Evolutionary conservation across 1,284 basidiomycete species (phyloP).

Genomic region (Rhodotorula sp.): DNA sequence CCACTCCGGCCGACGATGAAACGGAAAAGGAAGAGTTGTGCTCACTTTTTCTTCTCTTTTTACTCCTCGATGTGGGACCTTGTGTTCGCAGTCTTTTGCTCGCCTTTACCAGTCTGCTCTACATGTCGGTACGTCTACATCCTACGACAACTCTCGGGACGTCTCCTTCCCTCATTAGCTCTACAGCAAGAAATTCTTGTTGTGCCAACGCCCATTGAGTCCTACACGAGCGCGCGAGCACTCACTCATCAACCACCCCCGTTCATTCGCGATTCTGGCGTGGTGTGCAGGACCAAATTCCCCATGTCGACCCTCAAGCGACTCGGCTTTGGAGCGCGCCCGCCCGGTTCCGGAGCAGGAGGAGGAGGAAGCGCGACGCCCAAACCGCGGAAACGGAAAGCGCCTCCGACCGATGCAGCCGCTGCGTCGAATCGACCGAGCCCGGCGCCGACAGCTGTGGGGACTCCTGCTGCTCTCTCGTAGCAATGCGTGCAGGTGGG

Average conservation of each 20-base stretch:
- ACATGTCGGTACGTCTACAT: conserved; percentile 67
- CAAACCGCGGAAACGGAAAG: conserved; percentile 39
- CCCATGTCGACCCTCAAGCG: conserved; percentile 81
- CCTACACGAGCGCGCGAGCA: no score
- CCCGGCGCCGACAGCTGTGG: no score
- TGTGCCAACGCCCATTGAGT: no score
- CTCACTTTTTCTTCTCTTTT: neutral
- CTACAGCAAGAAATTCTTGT: no score
- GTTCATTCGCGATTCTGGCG: no score
- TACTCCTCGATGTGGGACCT: no score
- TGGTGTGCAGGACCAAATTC: conserved; percentile 78
- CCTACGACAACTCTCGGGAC: neutral
- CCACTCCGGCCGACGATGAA: no score
- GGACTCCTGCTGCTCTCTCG: no score
- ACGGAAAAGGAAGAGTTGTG: no score
- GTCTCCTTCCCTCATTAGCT: neutral
- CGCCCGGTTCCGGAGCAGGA: neutral
- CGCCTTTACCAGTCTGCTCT: conserved; percentile 59
- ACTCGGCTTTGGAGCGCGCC: conserved; percentile 51
- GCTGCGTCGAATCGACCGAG: neutral
- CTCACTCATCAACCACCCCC: no score
- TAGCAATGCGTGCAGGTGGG: no score
- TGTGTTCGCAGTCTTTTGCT: neutral
- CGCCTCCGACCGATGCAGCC: conserved; percentile 2
- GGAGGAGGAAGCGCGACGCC: neutral